Evolutionary conservation across 2,329 filamentous ascomycete species (phyloP).

Genomic region (Pyrenochaeta sp.): DNA sequence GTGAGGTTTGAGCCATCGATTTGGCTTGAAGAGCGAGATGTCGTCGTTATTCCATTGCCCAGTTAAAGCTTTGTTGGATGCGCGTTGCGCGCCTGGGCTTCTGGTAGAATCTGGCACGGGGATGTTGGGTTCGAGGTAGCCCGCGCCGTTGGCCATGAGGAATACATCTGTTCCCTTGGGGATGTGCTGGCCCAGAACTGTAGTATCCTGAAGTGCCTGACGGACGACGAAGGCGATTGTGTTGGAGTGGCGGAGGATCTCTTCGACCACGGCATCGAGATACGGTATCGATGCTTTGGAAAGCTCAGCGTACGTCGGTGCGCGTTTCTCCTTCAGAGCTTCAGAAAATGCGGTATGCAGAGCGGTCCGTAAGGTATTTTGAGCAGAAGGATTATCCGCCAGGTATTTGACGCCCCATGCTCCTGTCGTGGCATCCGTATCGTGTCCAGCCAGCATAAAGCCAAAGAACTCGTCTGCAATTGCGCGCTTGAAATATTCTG

Average conservation of each 20-base stretch:
- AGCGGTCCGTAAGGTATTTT: not conserved
- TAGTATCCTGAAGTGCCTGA: not conserved
- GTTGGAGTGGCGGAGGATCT: constrained; percentile 5
- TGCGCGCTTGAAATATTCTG: constrained; percentile 4
- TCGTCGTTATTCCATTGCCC: constrained; percentile 1
- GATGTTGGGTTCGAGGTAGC: constrained; percentile 6
- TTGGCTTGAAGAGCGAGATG: not conserved
- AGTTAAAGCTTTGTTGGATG: not conserved
- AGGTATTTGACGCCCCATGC: constrained; percentile 6
- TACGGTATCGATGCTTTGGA: constrained; percentile 3
- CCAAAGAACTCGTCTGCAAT: constrained; percentile 10
- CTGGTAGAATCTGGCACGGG: not conserved
- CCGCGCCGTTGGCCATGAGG: constrained; percentile 7
- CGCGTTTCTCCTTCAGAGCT: not conserved
- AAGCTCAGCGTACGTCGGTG: constrained; percentile 4
- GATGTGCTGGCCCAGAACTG: not conserved
- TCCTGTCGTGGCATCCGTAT: constrained; percentile 1
- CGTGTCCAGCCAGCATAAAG: constrained; percentile 11
- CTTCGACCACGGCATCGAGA: constrained; percentile 7
- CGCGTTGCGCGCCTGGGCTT: not conserved
- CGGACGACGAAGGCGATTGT: constrained; percentile 4
- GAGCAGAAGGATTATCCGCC: not conserved
- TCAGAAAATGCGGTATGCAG: constrained; percentile 1
- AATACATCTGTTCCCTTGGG: constrained; percentile 9
- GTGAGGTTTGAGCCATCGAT: constrained; percentile 3